phyloP scores from a whole-genome alignment of 1,139 yeast species.

The Kazachstania sp. region DNA sequence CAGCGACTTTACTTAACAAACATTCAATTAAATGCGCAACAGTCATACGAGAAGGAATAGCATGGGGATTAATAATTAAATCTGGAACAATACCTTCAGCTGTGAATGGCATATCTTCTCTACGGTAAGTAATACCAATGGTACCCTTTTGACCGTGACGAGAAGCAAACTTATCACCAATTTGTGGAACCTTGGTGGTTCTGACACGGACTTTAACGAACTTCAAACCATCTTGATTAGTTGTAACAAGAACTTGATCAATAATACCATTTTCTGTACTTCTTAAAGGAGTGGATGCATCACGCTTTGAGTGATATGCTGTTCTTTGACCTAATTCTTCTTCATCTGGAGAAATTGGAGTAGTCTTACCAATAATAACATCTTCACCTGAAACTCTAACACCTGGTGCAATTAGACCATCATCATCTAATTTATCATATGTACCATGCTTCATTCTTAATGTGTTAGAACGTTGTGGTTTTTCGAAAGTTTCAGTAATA shows the following conservation, averaged over 20 bases:
- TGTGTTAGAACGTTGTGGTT: constrained; percentile 91
- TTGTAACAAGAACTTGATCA: constrained; percentile 91
- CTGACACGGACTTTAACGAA: constrained; percentile 98
- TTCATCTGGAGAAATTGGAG: constrained; percentile 96
- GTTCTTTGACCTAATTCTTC: constrained; percentile 98
- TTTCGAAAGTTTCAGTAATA: constrained; percentile 90
- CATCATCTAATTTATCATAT: constrained; percentile 94
- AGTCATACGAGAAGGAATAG: constrained; percentile 99
- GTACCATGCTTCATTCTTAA: constrained; percentile 95
- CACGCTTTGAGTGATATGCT: constrained; percentile 94
- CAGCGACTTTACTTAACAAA: constrained; percentile 87
- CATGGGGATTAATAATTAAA: constrained; percentile 95
- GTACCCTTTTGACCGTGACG: constrained; percentile 99
- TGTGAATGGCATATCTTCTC: constrained; percentile 99
- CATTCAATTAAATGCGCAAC: constrained; percentile 99
- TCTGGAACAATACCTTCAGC: constrained; percentile 96
- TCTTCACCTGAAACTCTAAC: constrained; percentile 98
- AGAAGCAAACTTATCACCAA: constrained; percentile 98
- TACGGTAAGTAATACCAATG: constrained; percentile 96
- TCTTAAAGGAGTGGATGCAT: constrained; percentile 95
- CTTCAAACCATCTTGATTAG: constrained; percentile 95
- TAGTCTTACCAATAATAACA: constrained; percentile 95
- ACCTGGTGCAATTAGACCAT: constrained; percentile 97
- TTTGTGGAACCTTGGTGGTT: constrained; percentile 96
- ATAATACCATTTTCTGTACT: constrained; percentile 97